Percentiles rank a stretch among this genome's conserved stretches.
phyloP scores from a whole-genome alignment of 805 yeast species.

The Debaryomyces castellii region DNA sequence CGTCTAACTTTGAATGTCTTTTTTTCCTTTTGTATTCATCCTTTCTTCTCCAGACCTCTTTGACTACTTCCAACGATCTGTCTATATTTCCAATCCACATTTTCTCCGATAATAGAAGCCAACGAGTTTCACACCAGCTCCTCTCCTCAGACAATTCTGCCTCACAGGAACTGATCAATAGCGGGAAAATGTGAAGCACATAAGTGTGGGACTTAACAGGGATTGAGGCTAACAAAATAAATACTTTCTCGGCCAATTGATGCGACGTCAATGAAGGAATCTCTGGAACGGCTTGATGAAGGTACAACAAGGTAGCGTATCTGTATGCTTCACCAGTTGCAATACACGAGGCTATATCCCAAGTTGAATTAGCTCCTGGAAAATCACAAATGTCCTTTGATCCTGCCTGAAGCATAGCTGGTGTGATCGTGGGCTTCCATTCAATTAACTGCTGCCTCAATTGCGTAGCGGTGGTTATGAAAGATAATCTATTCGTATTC shows the following conservation, averaged over 20 bases:
- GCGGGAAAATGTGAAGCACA: constrained; percentile 63
- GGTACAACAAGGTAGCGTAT: constrained; percentile 54
- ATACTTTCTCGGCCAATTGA: constrained; percentile 57
- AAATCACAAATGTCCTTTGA: constrained; percentile 23
- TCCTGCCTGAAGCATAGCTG: constrained; percentile 31
- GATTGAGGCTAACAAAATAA: constrained; percentile 60
- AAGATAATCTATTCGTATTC: constrained; percentile 24
- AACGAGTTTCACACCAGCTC: constrained; percentile 58
- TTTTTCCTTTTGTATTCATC: constrained; percentile 39
- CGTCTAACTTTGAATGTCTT: constrained; percentile 12
- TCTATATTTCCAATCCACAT: constrained; percentile 70
- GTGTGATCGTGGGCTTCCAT: constrained; percentile 55
- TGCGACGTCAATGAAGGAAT: constrained; percentile 56
- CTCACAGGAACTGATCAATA: constrained; percentile 66
- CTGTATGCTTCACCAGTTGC: constrained; percentile 73
- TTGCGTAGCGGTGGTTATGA: constrained; percentile 55
- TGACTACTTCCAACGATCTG: constrained; percentile 64
- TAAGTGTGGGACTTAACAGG: constrained; percentile 58
- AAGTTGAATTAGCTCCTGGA: constrained; percentile 19
- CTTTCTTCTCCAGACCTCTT: constrained; percentile 69
- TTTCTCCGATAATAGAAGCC: constrained; percentile 52
- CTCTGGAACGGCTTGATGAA: constrained; percentile 73
- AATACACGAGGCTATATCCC: constrained; percentile 60
- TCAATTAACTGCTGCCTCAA: constrained; percentile 50
- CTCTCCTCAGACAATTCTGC: constrained; percentile 58